Evolutionary conservation across 2,329 filamentous ascomycete species (phyloP).

Genomic region (Penicillium frequentans): DNA sequence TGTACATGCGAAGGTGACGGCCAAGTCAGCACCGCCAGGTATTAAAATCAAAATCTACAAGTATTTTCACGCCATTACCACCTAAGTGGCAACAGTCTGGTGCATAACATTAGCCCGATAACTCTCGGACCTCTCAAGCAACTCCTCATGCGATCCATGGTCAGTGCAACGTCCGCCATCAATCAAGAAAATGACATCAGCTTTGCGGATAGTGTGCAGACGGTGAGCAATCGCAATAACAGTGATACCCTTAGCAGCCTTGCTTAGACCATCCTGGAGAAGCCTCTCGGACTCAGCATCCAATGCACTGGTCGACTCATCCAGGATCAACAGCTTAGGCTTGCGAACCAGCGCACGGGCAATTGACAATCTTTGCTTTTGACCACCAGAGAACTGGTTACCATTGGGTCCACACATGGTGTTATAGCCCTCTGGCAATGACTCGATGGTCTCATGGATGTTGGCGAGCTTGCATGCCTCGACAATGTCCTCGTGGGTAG

Average conservation of each 20-base stretch:
- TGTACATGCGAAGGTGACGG: background rate
- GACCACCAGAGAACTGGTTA: conserved; percentile 55
- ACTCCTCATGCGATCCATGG: conserved; percentile 61
- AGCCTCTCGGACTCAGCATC: conserved; percentile 55
- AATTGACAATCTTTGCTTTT: conserved; percentile 60
- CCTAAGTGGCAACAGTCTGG: conserved; percentile 32
- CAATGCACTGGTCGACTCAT: conserved; percentile 61
- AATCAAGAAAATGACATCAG: conserved; percentile 76
- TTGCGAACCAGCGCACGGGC: conserved; percentile 58
- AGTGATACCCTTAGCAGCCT: conserved; percentile 34
- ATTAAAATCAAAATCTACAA: background rate
- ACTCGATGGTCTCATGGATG: conserved; percentile 67
- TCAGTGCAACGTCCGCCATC: conserved; percentile 66
- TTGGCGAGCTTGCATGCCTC: conserved; percentile 67
- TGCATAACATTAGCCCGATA: conserved; percentile 43
- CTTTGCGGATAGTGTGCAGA: conserved; percentile 59
- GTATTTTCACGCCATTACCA: background rate
- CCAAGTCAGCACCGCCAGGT: background rate
- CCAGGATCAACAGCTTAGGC: conserved; percentile 58
- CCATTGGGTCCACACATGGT: conserved; percentile 56
- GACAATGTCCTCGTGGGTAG: conserved; percentile 62
- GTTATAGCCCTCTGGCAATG: conserved; percentile 60
- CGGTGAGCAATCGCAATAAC: conserved; percentile 45
- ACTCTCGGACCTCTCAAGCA: conserved; percentile 49
- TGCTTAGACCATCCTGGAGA: conserved; percentile 44